Percentiles rank a stretch among this genome's conserved stretches.
phyloP scores from a whole-genome alignment of 495 filamentous ascomycete species.

The Friedmanniomyces endolithicus region DNA sequence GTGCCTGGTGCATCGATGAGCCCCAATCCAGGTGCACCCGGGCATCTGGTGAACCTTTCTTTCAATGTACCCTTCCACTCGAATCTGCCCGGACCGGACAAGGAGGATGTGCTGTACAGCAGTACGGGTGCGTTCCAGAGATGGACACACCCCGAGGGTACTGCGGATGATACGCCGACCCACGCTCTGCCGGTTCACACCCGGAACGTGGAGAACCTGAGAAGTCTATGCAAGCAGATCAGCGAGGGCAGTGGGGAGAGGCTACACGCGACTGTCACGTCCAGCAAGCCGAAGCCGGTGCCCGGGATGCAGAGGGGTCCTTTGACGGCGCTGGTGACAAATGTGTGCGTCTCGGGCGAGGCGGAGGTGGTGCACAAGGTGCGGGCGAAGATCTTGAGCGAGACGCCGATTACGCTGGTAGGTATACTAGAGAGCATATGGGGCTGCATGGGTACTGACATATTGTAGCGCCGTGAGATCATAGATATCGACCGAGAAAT shows the following conservation, averaged over 20 bases:
- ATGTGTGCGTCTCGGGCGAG: constrained; percentile 77
- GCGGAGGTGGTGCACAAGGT: constrained; percentile 73
- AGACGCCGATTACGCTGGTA: constrained; percentile 80
- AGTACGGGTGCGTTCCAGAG: constrained; percentile 66
- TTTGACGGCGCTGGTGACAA: constrained; percentile 64
- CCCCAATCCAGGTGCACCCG: constrained; percentile 30
- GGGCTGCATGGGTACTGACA: constrained; percentile 12
- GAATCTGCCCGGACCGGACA: constrained; percentile 76
- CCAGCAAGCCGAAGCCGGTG: constrained; percentile 66
- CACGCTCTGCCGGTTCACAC: constrained; percentile 81
- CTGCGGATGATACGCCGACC: constrained; percentile 62
- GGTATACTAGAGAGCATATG: constrained; percentile 23
- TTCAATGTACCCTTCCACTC: constrained; percentile 95
- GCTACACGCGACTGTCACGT: constrained; percentile 70
- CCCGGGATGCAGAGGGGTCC: constrained; percentile 52
- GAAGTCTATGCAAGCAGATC: constrained; percentile 64
- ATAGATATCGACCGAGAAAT: constrained; percentile 85
- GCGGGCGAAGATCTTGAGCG: constrained; percentile 70
- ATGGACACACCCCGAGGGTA: constrained; percentile 85
- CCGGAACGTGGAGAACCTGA: constrained; percentile 65
- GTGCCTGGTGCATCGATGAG: constrained; percentile 26
- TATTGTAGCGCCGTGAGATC: constrained; percentile 66
- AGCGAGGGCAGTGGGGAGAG: constrained; percentile 54
- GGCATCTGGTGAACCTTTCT: constrained; percentile 46
- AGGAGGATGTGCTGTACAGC: constrained; percentile 82